Base-by-base conservation (phyloP, 129 eudicot genomes). In the Flaveria linearis region DNA sequence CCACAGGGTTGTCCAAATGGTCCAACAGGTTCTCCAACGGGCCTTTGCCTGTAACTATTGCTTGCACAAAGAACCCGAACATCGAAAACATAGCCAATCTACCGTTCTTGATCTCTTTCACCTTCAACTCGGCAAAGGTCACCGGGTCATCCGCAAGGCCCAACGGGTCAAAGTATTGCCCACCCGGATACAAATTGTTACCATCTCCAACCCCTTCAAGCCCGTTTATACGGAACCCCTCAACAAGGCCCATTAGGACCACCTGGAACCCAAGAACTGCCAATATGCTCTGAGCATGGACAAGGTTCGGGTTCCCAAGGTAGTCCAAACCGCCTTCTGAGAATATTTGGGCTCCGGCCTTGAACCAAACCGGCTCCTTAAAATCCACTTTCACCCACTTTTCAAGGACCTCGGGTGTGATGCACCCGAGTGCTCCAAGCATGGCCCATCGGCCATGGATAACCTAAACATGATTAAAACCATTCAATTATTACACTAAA, bases 261-360 rank as follows among this genome's bases (percentile, higher is more conserved):
- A 86, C 93, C 60, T 85, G 93, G 81, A 83, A 74, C 13, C 86
- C 90, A 88, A 88, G 85, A 57, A 88, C 85, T 55, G 92, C 92
- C 83, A 88, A 83, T 62, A 88, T 88, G 78, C 92, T 88, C 49
- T 88, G 92, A 1, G 92, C 92, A 58, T 88, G 92, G 74, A 85
- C 73, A 82, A 83, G 58, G 66, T 86, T 85, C 33, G 92, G 92
- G 84, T 88, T 88, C 42, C 89, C 92, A 72, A 88, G 68, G 67
- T 86, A 83, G 76, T 88, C 93, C 41, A 88, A 88, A 0, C 93
- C 93, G 14, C 93, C 90, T 74, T 85, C 88, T 63, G 90, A 86
- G 45, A 88, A 88, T 76, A 88, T 88, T 52, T 88, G 92, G 5
- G 92, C 41, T 46, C 92, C 92, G n/a, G 92, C 92, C 86, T 88